Evolutionary conservation across 768 basidiomycete species (phyloP).

Genomic region (Leccinellum albellum): DNA sequence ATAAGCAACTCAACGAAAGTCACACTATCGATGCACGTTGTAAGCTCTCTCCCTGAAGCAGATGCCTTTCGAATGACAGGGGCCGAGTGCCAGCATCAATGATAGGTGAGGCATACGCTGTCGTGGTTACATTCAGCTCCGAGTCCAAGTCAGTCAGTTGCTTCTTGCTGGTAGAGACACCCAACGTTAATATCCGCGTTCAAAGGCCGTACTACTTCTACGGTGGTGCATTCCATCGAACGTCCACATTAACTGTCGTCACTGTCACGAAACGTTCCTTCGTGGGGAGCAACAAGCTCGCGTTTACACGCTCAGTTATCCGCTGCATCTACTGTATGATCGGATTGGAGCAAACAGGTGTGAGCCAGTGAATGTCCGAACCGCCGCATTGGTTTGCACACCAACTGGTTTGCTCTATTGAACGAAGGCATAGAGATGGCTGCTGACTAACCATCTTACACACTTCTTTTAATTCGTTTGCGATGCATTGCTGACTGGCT

Average conservation of each 20-base stretch:
- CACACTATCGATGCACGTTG: slow-evolving; percentile 57
- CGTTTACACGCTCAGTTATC: slow-evolving; percentile 46
- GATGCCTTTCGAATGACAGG: slow-evolving; percentile 70
- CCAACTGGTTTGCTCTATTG: slow-evolving; percentile 16
- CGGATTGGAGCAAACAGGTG: slow-evolving; percentile 38
- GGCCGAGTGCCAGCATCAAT: slow-evolving; percentile 80
- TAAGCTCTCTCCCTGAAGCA: slow-evolving; percentile 58
- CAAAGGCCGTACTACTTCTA: slow-evolving; percentile 52
- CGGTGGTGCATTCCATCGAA: slow-evolving; percentile 46
- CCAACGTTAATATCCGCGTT: slow-evolving; percentile 19
- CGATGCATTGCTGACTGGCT: neutral
- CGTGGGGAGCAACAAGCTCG: slow-evolving; percentile 66
- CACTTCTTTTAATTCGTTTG: slow-evolving; percentile 40
- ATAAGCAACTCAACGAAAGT: slow-evolving; percentile 79
- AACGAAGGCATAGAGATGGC: neutral
- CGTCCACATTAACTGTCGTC: slow-evolving; percentile 5
- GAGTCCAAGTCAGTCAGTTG: slow-evolving; percentile 51
- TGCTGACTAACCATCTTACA: slow-evolving; percentile 57
- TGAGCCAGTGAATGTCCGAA: slow-evolving; percentile 59
- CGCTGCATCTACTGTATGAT: slow-evolving; percentile 4
- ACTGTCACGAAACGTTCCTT: slow-evolving; percentile 10
- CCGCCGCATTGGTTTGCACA: slow-evolving; percentile 58
- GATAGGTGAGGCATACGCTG: slow-evolving; percentile 85
- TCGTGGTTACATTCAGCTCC: slow-evolving; percentile 39
- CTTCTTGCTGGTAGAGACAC: slow-evolving; percentile 7